Evolutionary conservation across 768 basidiomycete species (phyloP).

Genomic region (Rhodocollybia butyracea): DNA sequence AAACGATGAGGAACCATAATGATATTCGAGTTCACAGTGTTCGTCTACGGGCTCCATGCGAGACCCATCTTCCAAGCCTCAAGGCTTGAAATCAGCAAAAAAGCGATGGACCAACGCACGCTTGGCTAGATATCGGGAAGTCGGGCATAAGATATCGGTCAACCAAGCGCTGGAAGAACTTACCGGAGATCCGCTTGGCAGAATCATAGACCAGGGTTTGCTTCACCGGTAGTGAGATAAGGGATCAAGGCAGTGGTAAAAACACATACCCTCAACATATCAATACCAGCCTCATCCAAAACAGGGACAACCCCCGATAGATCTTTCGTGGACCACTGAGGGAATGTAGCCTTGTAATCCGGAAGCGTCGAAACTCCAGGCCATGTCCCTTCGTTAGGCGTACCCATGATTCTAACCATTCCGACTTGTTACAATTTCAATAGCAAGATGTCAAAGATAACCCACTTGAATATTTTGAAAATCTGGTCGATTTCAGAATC

Average conservation of each 20-base stretch:
- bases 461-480: conserved; percentile 96
- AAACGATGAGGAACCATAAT: no score
- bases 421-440: neutral
- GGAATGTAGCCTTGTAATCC: conserved; percentile 96
- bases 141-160: neutral
- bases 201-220: conserved; percentile 83
- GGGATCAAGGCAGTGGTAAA: neutral
- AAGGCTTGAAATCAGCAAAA: conserved; percentile 38
- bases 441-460: conserved; percentile 9
- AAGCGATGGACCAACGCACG: conserved; percentile 51
- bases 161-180: conserved; percentile 18
- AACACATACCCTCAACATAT: conserved; percentile 63
- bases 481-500: conserved; percentile 99
- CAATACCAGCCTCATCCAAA: conserved; percentile 76
- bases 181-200: conserved; percentile 89
- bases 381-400: conserved; percentile 89
- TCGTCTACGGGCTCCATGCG: no score
- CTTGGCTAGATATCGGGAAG: conserved; percentile 47
- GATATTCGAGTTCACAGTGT: no score
- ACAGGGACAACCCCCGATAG: conserved; percentile 61
- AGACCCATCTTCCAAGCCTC: no score
- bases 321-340: conserved; percentile 86
- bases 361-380: conserved; percentile 85
- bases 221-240: conserved; percentile 25
- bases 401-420: conserved; percentile 77